Evolutionary conservation across 768 basidiomycete species (phyloP).

Genomic region (Lyophyllum semitale): DNA sequence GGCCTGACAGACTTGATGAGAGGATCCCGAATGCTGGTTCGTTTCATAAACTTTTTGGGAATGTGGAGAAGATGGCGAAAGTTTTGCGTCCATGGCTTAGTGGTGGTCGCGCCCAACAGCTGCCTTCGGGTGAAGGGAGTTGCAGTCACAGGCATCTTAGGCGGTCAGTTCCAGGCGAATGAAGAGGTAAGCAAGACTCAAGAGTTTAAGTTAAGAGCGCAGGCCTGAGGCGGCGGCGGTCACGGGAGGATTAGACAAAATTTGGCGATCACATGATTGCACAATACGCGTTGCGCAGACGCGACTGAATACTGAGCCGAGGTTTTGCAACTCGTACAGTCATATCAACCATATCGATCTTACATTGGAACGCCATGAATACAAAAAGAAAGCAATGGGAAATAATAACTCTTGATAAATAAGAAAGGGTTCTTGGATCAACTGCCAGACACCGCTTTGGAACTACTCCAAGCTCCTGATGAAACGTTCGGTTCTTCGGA

Average conservation of each 20-base stretch:
- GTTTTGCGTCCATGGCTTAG: slow-evolving; percentile 58
- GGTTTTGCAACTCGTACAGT: not conserved
- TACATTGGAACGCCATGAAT: not conserved
- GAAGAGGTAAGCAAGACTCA: no score
- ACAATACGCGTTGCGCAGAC: not conserved
- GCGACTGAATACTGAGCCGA: not conserved
- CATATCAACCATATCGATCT: not conserved
- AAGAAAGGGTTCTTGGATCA: not conserved
- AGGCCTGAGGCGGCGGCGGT: not conserved
- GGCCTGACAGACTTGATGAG: slow-evolving; percentile 57
- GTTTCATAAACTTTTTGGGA: slow-evolving; percentile 55
- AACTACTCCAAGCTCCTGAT: slow-evolving; percentile 47
- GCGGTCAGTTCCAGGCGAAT: not conserved
- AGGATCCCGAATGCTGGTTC: slow-evolving; percentile 44
- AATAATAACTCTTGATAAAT: not conserved
- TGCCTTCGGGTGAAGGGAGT: slow-evolving; percentile 35
- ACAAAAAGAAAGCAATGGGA: not conserved
- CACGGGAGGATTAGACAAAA: not conserved
- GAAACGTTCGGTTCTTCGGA: slow-evolving; percentile 77
- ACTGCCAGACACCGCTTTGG: slow-evolving; percentile 23
- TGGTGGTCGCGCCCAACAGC: slow-evolving; percentile 50
- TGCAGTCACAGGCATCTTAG: slow-evolving; percentile 29
- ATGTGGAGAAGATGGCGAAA: slow-evolving; percentile 67
- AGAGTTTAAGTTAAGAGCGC: not conserved
- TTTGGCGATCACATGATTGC: slow-evolving; percentile 7